Evolutionary conservation across 1,284 basidiomycete genomes (phyloP).

Genomic region (Mixia osmundae): DNA sequence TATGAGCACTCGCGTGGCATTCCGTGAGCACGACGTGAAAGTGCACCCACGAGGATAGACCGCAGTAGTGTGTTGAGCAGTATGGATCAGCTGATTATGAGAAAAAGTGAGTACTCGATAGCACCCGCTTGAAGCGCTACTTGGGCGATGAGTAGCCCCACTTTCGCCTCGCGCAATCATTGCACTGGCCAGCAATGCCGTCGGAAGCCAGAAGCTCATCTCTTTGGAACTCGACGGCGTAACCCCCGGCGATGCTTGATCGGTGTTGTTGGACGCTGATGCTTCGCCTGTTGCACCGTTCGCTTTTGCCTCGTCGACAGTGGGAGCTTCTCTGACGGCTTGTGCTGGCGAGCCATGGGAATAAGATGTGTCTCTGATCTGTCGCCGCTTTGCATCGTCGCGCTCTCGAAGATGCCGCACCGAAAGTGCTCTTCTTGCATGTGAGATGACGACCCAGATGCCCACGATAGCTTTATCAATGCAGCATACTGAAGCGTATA

Average conservation of each 20-base stretch:
- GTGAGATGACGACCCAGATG: neutral
- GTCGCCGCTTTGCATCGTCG: no score
- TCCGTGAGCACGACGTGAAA: no score
- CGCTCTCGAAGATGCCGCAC: no score
- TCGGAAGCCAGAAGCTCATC: slow-evolving; percentile 7
- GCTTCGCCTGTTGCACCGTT: slow-evolving; percentile 5
- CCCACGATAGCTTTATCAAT: slow-evolving; percentile 4
- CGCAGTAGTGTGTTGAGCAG: no score
- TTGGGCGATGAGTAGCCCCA: slow-evolving; percentile 22
- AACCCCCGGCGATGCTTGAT: neutral
- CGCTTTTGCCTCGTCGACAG: neutral
- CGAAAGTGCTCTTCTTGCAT: neutral
- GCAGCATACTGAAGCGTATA: slow-evolving; percentile 30
- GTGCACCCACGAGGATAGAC: no score
- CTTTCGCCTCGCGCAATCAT: slow-evolving; percentile 34
- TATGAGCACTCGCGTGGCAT: no score
- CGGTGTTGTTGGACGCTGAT: neutral
- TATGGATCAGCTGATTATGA: no score
- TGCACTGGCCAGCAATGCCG: slow-evolving; percentile 25
- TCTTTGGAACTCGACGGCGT: neutral
- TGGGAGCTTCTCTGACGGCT: neutral
- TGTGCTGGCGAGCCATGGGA: neutral
- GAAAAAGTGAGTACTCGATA: no score
- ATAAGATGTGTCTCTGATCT: no score
- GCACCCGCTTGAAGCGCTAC: no score